Evolutionary conservation across 306 rosid species (phyloP), one percentile per base, ranked within the genome.

Genomic region (Ochetophila trinervis): DNA sequence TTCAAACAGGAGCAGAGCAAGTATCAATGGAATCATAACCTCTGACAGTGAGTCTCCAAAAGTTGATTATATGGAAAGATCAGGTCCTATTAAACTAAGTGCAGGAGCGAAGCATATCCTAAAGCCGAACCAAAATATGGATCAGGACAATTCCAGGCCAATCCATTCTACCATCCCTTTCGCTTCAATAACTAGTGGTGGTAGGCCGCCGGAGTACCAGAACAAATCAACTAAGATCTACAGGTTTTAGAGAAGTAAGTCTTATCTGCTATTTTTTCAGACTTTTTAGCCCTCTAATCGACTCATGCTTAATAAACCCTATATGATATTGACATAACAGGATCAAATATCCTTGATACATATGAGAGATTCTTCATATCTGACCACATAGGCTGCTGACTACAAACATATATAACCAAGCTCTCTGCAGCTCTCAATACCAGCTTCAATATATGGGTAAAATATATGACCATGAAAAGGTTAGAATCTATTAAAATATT

Each of bases 71-170:
- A 50, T 49, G 69, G 80, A 70, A 58, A 87, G 77, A 66, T 55
- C 93, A 45, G 89, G 97, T 66, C 96, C 96, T 55, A 66, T 82
- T 47, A 91, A 87, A 77, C 82, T 83, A 58, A 71, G 84, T 58
- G 85, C 96, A 62, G 91, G 95, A 74, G 84, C 95, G 62, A 89
- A 80, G 82, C 96, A 87, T 78, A 88, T 89, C 75, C 65, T 86
- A 66, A 88, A 84, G 60, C 90, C 96, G 21, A 87, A 81, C 48
- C 92, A 74, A 72, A 69, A 62, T 49, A 27, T 79, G 74, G 88
- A 83, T 75, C 64, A 62, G 60, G 84, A 81, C 67, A 67, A 62
- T 61, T 64, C 67, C 51, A 72, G 76, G 69, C 76, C 74, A 5
- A 76, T 73, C 70, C 83, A 55, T 75, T 84, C 86, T 63, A 76